phyloP scores from a whole-genome alignment of 1,284 basidiomycete species.

The Cronartium ribicola region DNA sequence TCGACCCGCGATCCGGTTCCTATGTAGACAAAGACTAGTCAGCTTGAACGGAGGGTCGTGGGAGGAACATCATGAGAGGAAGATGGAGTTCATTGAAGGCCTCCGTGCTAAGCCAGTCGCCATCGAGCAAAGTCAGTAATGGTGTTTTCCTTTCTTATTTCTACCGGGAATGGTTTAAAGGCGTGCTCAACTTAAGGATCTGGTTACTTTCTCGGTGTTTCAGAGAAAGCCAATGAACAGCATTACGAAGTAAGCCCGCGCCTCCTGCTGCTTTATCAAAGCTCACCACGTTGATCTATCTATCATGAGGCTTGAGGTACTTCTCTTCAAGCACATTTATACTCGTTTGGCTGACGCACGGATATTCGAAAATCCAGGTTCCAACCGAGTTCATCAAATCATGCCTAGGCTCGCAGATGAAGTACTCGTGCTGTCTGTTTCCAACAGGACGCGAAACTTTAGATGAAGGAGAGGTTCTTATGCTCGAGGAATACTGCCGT shows the following conservation, averaged over 20 bases:
- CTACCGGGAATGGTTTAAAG: no score
- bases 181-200: no score
- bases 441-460: slow-evolving; percentile 64
- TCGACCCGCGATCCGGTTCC: slow-evolving; percentile 60
- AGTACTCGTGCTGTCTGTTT: slow-evolving; percentile 70
- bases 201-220: no score
- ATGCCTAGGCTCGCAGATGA: slow-evolving; percentile 62
- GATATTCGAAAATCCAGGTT: slow-evolving; percentile 54
- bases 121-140: slow-evolving; percentile 54
- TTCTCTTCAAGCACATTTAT: no score
- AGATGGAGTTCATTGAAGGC: slow-evolving; percentile 58
- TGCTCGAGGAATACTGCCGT: slow-evolving; percentile 67
- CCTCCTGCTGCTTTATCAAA: background rate
- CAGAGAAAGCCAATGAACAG: slow-evolving; percentile 71
- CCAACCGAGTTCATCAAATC: slow-evolving; percentile 65
- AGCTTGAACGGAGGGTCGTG: slow-evolving; percentile 63
- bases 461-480: slow-evolving; percentile 65
- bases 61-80: slow-evolving; percentile 63
- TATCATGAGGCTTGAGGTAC: background rate
- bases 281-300: background rate
- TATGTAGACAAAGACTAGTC: slow-evolving; percentile 62
- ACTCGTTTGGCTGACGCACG: background rate
- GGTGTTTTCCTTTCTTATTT: no score
- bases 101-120: slow-evolving; percentile 59
- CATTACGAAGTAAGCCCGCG: slow-evolving; percentile 63